phyloP scores from a whole-genome alignment of 192 early-diverging fungal genomes.

The Umbelopsis sp. region DNA sequence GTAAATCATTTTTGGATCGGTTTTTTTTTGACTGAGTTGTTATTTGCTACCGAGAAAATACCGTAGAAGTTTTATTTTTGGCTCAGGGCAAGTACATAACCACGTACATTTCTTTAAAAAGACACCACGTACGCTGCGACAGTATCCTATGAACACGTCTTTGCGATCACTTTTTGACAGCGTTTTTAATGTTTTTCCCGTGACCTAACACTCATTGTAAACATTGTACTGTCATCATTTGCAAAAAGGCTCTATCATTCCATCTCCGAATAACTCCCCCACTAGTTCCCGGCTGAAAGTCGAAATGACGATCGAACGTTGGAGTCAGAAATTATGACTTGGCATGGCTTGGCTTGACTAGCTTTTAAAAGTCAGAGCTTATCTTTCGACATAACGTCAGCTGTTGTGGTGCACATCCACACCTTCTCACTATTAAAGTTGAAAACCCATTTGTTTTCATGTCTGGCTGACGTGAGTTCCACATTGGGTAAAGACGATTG shows the following conservation, averaged over 20 bases:
- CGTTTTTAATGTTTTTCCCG: not conserved
- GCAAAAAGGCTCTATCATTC: not conserved
- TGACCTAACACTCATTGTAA: not conserved
- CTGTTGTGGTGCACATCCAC: too few relatives aligned
- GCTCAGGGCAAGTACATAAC: not conserved
- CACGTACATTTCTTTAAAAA: too few relatives aligned
- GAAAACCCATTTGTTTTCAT: too few relatives aligned
- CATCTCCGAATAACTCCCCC: not conserved
- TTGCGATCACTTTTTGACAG: not conserved
- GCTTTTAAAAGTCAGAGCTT: too few relatives aligned
- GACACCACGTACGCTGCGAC: too few relatives aligned
- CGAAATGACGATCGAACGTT: not conserved
- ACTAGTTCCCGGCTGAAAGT: too few relatives aligned
- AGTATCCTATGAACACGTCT: too few relatives aligned
- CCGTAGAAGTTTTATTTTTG: not conserved
- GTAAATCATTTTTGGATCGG: not conserved
- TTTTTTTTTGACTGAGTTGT: not conserved
- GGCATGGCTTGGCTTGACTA: too few relatives aligned
- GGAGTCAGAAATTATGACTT: not conserved
- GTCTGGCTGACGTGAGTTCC: too few relatives aligned
- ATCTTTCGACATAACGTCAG: too few relatives aligned
- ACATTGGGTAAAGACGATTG: too few relatives aligned
- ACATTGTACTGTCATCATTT: not conserved
- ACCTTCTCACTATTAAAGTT: too few relatives aligned
- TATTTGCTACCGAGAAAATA: not conserved